Base-by-base conservation (phyloP, 768 basidiomycete species). In the Melanogaster broomeanus region DNA sequence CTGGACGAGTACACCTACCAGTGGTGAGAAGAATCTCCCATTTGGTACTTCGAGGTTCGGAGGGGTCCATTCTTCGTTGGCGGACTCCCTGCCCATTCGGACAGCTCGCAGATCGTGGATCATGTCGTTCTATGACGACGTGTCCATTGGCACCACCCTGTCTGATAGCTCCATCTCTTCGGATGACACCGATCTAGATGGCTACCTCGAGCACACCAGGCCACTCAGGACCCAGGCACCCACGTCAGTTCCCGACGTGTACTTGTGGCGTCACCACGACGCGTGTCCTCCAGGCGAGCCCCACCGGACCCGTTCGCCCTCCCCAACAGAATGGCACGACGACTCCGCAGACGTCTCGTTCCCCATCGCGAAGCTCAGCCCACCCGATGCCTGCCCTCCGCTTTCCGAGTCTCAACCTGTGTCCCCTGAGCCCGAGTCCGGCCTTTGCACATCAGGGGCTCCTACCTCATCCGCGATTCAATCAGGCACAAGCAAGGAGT, bases 1-100 rank as follows among this genome's bases (percentile, higher is more conserved):
- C 8, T 67, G 64, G 64, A 60, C 60, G 31, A 67, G 64, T 44
- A 64, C 64, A 0, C 64, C 64, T 3, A 49, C 7, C 38, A 61
- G 56, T 50, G 15, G 21, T 19, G 48, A 61, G 35, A 18, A 25
- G n/a, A 28, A 27, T 13, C 15, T 15, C 24, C n/a, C n/a, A n/a
- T n/a, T n/a, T n/a, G n/a, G n/a, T n/a, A n/a, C n/a, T n/a, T n/a
- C n/a, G n/a, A n/a, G n/a, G n/a, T n/a, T n/a, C n/a, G n/a, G n/a
- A n/a, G n/a, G n/a, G n/a, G n/a, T 11, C 10, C 42, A 28, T 8
- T n/a, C 37, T 49, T 16, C 40, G 22, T 12, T 18, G 9, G 45
- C 12, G n/a, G 34, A 30, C 28, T 19, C 35, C 10, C 35, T 25
- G 15, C 9, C 10, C 43, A 10, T 22, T 10, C 4, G 13, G 11